Base-by-base conservation (phyloP, 768 basidiomycete genomes). In the Xanthoconium purpureum region DNA sequence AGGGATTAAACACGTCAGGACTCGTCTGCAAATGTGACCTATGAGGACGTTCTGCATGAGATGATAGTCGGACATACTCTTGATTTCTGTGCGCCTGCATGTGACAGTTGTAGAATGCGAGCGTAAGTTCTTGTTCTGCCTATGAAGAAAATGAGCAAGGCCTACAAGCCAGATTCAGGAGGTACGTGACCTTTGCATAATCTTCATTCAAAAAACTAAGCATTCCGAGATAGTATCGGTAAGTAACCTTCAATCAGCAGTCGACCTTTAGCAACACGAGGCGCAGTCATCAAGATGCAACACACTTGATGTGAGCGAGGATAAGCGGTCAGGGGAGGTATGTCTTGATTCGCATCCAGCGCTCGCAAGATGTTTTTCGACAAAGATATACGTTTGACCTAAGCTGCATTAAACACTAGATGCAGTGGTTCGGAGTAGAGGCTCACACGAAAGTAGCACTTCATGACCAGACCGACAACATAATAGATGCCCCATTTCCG, bases 401-500 rank as follows among this genome's bases (percentile, higher is more conserved):
- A 65, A 13, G 2, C 35, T 15, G 3, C 18, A 33, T 48, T 24
- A 52, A 55, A 40, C 50, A 51, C 37, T 13, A 38, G 28, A 50
- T 52, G 14, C 14, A 33, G 46, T 17, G 13, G 5, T 48, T 33
- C 12, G 48, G 28, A 18, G 20, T 45, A 39, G 35, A 24, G 30
- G 78, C 88, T 70, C 72, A 85, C 95, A 63, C 87, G 85, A 79
- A 98, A 98, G 75, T 98, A 98, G 47, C 85, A 89, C 71, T 98
- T 98, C 71, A 99, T 75, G 53, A 94, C 87, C 48, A 96, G 77
- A 15, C 88, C 89, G 1, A 95, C 94, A 14, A 97, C 84, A 64
- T 94, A 91, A 74, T 98, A 98, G 2, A 94, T 82, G 1, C 94
- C 87, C 93, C 94, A 89, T 75, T 91, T 91, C 64, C 93, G 77